phyloP scores from a whole-genome alignment of 345 rosid genomes.

The Theobroma cacao region DNA sequence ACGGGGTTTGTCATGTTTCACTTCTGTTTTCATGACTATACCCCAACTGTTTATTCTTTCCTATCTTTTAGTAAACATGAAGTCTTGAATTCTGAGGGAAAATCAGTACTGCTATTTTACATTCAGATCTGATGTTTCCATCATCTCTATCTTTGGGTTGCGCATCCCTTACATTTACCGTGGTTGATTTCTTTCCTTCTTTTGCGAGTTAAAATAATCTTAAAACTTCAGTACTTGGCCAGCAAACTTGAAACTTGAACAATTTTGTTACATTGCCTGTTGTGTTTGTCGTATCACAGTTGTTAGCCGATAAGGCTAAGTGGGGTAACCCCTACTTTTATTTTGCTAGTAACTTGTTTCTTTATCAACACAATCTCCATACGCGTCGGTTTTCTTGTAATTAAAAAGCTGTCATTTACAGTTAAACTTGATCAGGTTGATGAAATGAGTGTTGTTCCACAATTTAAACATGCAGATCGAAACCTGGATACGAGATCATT shows the following conservation, averaged over 20 bases:
- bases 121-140: constrained; percentile 2
- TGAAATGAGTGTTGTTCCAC: not conserved
- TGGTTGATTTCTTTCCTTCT: not conserved
- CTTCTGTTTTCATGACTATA: not conserved
- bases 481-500: constrained; percentile 45
- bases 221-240: not conserved
- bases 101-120: not conserved
- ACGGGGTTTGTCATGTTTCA: not conserved
- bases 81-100: not conserved
- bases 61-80: not conserved
- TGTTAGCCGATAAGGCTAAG: not conserved
- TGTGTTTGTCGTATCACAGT: not conserved
- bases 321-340: not conserved
- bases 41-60: not conserved
- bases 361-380: not conserved
- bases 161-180: not conserved
- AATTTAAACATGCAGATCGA: constrained; percentile 37
- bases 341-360: not conserved
- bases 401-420: not conserved
- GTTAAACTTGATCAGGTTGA: not conserved
- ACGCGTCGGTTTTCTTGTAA: not conserved
- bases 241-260: not conserved
- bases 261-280: not conserved
- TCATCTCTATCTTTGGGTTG: not conserved
- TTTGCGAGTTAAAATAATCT: not conserved